Evolutionary conservation across 306 rosid genomes (phyloP).

Genomic region (Oxytropis ochrocephala): DNA sequence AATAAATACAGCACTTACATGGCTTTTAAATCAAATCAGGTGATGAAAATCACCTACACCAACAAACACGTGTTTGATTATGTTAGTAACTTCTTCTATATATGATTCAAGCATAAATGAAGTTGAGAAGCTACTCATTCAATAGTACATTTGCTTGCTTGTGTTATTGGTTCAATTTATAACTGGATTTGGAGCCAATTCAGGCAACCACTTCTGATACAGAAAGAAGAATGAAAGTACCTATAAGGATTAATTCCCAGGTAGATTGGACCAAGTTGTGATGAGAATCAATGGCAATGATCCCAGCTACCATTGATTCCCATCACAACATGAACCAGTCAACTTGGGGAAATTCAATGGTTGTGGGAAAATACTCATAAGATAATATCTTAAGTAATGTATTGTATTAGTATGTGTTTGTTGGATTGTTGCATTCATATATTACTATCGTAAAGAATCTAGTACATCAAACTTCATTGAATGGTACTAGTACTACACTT

Average conservation of each 20-base stretch:
- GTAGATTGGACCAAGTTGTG: conserved; percentile 27
- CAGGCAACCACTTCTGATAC: neutral
- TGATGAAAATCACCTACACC: neutral
- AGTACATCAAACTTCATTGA: neutral
- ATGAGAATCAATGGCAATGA: conserved; percentile 29
- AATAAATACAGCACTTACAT: neutral
- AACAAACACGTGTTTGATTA: neutral
- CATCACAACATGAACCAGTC: conserved; percentile 24
- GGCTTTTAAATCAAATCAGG: neutral
- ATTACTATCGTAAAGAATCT: neutral
- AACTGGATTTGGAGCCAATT: neutral
- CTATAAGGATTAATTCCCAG: neutral
- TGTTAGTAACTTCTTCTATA: neutral
- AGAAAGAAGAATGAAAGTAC: neutral
- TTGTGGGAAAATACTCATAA: neutral
- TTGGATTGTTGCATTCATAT: neutral
- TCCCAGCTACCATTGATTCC: conserved; percentile 12
- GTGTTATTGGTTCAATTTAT: too few relatives aligned
- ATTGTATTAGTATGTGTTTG: neutral
- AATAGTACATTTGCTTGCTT: neutral
- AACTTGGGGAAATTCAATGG: neutral
- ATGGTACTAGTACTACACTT: neutral
- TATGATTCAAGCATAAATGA: neutral
- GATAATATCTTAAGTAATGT: neutral
- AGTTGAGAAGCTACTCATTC: neutral